Evolutionary conservation across 2,329 filamentous ascomycete species (phyloP).

Genomic region (Chlorencoelia australis): DNA sequence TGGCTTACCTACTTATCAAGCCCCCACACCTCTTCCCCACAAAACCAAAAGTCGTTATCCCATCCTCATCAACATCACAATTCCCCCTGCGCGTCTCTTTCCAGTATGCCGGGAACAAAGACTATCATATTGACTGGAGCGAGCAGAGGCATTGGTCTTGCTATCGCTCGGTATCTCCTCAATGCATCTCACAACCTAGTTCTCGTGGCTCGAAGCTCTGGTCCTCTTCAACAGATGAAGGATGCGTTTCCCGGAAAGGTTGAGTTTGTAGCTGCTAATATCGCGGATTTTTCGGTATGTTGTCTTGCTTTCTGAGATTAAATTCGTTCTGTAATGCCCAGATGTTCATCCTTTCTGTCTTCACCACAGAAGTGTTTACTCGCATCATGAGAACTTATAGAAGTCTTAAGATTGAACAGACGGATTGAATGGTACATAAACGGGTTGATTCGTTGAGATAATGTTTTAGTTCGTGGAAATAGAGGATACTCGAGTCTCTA

Average conservation of each 20-base stretch:
- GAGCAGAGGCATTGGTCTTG: slow-evolving; percentile 52
- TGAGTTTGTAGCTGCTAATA: slow-evolving; percentile 45
- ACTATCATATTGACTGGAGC: slow-evolving; percentile 61
- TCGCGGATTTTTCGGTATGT: slow-evolving; percentile 41
- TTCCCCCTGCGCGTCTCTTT: too few relatives aligned
- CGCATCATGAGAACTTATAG: too few relatives aligned
- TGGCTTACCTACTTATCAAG: background rate
- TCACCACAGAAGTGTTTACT: too few relatives aligned
- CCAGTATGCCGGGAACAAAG: too few relatives aligned
- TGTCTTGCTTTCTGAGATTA: too few relatives aligned
- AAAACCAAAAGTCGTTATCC: background rate
- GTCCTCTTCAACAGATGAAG: slow-evolving; percentile 41
- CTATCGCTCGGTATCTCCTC: slow-evolving; percentile 43
- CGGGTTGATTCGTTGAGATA: too few relatives aligned
- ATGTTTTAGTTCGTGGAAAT: too few relatives aligned
- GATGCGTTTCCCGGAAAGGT: slow-evolving; percentile 42
- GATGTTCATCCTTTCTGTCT: too few relatives aligned
- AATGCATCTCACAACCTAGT: slow-evolving; percentile 47
- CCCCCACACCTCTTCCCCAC: background rate
- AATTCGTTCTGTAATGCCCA: too few relatives aligned
- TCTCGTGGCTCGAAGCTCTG: slow-evolving; percentile 44
- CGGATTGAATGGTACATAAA: too few relatives aligned
- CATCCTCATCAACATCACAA: background rate
- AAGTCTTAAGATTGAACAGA: too few relatives aligned
- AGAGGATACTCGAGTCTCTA: too few relatives aligned